These are phyloP conservation scores for Citrus mangshanensis DNA, from an alignment of 345 rosid genomes.

Conservation along the genomic window DNA sequence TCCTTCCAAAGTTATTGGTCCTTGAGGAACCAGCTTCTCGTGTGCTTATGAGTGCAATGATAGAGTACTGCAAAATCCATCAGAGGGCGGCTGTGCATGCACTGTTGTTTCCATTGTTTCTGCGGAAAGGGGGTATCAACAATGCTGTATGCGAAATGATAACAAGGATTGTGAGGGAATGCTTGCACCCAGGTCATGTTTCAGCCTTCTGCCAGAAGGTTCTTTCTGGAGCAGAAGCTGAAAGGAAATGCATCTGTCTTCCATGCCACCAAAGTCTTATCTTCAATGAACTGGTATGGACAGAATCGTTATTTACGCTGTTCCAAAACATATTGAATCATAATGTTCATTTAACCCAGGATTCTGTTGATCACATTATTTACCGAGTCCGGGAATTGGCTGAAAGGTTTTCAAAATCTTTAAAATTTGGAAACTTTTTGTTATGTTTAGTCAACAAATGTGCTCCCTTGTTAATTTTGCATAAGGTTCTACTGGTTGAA, in stretches of 20 bases:
- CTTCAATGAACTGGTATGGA: conserved; percentile 60
- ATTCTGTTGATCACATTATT: conserved; percentile 55
- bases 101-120: conserved; percentile 46
- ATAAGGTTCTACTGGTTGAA: conserved; percentile 46
- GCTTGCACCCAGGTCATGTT: conserved; percentile 73
- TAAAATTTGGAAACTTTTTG: conserved; percentile 72
- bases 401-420: conserved; percentile 46
- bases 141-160: conserved; percentile 50
- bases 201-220: conserved; percentile 70
- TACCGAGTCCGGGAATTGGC: conserved; percentile 31
- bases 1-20: conserved; percentile 66
- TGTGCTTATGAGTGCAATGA: conserved; percentile 44
- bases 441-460: conserved; percentile 54
- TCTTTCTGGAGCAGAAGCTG: conserved; percentile 46
- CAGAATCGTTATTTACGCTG: conserved; percentile 56
- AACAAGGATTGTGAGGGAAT: conserved; percentile 58
- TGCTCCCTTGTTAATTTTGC: conserved; percentile 39
- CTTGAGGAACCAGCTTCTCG: conserved; percentile 61
- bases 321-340: conserved; percentile 57
- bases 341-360: conserved; percentile 55
- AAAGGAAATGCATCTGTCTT: conserved; percentile 43
- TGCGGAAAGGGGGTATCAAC: conserved; percentile 61
- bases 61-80: conserved; percentile 67
- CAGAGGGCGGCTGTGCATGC: conserved; percentile 64
- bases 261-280: conserved; percentile 56